Base-by-base conservation (phyloP, 2,329 filamentous ascomycete genomes). In the Fusarium praegraminearum region DNA sequence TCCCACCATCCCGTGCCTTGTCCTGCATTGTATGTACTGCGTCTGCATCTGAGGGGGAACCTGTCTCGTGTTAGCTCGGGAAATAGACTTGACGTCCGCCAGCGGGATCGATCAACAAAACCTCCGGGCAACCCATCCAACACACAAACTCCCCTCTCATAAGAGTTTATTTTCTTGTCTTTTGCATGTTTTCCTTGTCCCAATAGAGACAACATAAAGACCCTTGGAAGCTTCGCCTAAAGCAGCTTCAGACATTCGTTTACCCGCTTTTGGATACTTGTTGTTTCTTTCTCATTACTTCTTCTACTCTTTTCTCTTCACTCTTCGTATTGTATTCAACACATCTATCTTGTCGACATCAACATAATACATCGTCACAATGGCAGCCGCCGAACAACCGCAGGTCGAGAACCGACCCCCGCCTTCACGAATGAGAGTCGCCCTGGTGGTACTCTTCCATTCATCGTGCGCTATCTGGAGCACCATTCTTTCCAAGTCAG, bases 381-480 rank as follows among this genome's bases (percentile, higher is more conserved):
- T 71, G 69, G 68, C 63, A 35, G 68, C 55, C 47, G 55, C 54
- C 50, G 69, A 70, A 54, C 62, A 72, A 66, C 41, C 61, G 38
- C 61, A 63, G 41, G 50, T 57, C 46, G 69, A 71, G 62, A 56
- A 62, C 51, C 57, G 52, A 12, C 63, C 69, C 28, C 70, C 69
- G 13, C 64, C 70, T 9, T 63, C 69, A 12, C 64, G 70, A 24
- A 68, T 54, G 46, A 72, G 65, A 51, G 63, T 74, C 35, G 60
- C 72, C 57, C 61, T 73, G 61, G 71, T 73, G 40, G 70, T 74
- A 28, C 72, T 74, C 47, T 74, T 74, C 51, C 72, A 74, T 58
- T 74, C 72, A 36, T 69, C 72, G 22, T 74, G 72, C 53, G 72
- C 72, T 51, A 74, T 74, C 54, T 73, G 71, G 70, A 73, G 70